Percentiles rank a stretch among this genome's conserved stretches.
phyloP scores from a whole-genome alignment of 2,329 filamentous ascomycete species.

The Trichophyton benhamiae region DNA sequence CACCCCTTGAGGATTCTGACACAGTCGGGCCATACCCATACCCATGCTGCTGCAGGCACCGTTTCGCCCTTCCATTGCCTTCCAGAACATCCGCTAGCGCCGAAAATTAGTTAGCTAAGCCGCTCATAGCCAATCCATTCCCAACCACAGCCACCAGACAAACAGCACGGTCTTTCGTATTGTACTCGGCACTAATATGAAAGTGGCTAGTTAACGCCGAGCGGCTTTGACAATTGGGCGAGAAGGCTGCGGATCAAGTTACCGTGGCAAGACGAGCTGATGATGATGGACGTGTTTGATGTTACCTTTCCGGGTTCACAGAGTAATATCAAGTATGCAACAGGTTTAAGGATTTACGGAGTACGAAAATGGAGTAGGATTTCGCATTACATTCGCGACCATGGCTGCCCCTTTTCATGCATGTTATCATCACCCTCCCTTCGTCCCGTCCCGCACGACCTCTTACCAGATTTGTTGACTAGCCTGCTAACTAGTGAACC shows the following conservation, averaged over 20 bases:
- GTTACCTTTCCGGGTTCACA: not conserved
- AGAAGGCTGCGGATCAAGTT: not conserved
- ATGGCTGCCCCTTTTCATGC: not conserved
- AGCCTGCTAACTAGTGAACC: not conserved
- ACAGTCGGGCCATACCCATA: not conserved
- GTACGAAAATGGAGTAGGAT: not conserved
- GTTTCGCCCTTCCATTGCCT: slow-evolving; percentile 2
- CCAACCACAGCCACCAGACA: not conserved
- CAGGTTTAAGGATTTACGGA: not conserved
- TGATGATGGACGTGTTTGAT: not conserved
- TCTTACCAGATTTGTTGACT: not conserved
- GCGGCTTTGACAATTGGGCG: not conserved
- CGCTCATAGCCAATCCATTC: not conserved
- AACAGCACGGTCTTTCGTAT: slow-evolving; percentile 1
- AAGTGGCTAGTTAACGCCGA: slow-evolving; percentile 1
- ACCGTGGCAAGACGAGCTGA: slow-evolving; percentile 3
- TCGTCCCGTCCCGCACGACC: slow-evolving; percentile 1
- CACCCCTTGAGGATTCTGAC: slow-evolving; percentile 1
- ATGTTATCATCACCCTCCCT: not conserved
- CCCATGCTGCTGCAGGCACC: slow-evolving; percentile 3
- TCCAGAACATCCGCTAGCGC: not conserved
- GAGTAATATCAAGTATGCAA: not conserved
- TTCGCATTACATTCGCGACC: slow-evolving; percentile 1
- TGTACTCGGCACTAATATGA: not conserved
- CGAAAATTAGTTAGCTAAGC: not conserved